Base-by-base conservation (phyloP, 176 grass and related monocot genomes). In the Canna indica region DNA sequence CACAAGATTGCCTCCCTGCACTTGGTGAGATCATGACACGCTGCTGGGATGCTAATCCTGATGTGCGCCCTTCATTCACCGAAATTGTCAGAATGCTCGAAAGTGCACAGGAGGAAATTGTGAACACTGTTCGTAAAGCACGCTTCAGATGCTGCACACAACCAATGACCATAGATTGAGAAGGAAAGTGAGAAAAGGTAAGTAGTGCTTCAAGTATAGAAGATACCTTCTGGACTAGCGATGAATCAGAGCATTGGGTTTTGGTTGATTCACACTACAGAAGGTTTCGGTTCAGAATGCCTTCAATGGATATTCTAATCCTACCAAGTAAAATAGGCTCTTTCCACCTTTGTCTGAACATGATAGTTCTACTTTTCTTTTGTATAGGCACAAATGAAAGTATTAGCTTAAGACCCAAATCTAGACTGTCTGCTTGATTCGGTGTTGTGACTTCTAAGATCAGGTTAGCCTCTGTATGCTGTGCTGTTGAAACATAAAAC, bases 11-110 rank as follows among this genome's bases (percentile, higher is more conserved):
- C 68, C 68, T 70, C 28, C 68, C 68, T 52, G 68, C 68, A 5
- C 68, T 70, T 2, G 11, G 68, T 31, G 68, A 70, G 45, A 70
- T 70, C 68, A 70, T 70, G 68, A 70, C 68, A 25, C 45, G 68
- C 68, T 70, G 68, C 44, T 70, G 68, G 68, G 68, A 70, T 50
- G 68, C 68, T 3, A 70, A 70, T 27, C 68, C 68, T 10, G 68
- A 70, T 22, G 68, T 70, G 27, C 68, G 68, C 7, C 68, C 68
- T n/a, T 31, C 68, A 3, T 70, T 70, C 68, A 20, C 68, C 2
- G 68, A 70, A 70, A 2, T 70, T 10, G 13, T 70, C 29, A 33
- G 10, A 9, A 47, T 70, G 68, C 68, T 70, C 6, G 68, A 70
- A 70, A 32, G 18, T 20, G 41, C 68, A 32, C 68, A 70, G 22